These are phyloP conservation scores for Colletotrichum sp. DNA, from an alignment of 2,329 filamentous ascomycete species.

Conservation along the genomic window DNA sequence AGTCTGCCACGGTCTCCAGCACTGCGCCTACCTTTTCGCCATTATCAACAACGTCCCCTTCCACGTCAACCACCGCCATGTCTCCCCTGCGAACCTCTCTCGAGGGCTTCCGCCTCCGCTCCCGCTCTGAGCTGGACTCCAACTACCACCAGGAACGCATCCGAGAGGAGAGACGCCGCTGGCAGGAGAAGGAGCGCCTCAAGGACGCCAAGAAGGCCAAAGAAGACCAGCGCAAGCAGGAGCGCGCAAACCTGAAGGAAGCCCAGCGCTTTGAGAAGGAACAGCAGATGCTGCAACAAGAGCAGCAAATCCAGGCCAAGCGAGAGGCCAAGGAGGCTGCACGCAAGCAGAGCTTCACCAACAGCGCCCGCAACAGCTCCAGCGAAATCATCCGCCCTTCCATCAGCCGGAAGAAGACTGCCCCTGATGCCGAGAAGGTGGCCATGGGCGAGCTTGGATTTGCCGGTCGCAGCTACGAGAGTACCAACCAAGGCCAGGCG, in stretches of 20 bases:
- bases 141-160: conserved; percentile 59
- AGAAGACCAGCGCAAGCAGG: conserved; percentile 61
- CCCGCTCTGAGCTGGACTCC: conserved; percentile 64
- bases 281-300: conserved; percentile 30
- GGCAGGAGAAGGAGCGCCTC: conserved; percentile 63
- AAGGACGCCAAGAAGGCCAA: conserved; percentile 69
- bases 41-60: conserved; percentile 36
- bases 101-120: conserved; percentile 66
- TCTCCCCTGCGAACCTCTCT: conserved; percentile 64
- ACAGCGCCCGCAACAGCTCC: conserved; percentile 32
- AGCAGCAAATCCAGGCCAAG: conserved; percentile 1
- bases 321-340: conserved; percentile 26
- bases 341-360: conserved; percentile 43
- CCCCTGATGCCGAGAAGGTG: conserved; percentile 42
- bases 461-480: conserved; percentile 52
- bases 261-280: conserved; percentile 55
- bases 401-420: conserved; percentile 31
- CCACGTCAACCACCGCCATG: conserved; percentile 38
- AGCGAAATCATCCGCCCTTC: conserved; percentile 33
- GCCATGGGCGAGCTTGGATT: conserved; percentile 34
- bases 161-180: conserved; percentile 65
- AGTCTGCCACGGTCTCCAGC: conserved; percentile 27
- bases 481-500: conserved; percentile 36
- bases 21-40: conserved; percentile 31
- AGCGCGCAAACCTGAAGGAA: conserved; percentile 63